phyloP scores from a whole-genome alignment of 345 rosid species.

The Eucalyptus virginea region DNA sequence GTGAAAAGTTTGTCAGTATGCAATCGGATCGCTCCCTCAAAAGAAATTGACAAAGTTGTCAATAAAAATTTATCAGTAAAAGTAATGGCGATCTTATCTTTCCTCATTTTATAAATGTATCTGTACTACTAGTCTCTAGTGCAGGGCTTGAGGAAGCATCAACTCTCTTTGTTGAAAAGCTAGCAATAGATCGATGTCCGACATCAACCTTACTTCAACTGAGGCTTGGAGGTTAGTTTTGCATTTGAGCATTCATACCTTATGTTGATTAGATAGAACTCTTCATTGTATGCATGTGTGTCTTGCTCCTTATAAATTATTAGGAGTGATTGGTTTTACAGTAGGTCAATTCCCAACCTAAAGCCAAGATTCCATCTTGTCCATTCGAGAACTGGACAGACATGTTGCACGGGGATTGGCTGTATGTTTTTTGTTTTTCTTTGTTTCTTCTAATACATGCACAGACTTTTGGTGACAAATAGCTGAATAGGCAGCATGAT shows the following conservation, averaged over 20 bases:
- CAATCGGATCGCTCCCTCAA: no score
- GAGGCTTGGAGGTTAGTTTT: background rate
- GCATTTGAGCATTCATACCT: background rate
- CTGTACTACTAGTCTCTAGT: rapidly evolving
- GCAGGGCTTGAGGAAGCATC: background rate
- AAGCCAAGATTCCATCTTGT: background rate
- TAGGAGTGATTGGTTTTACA: background rate
- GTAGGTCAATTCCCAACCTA: rapidly evolving
- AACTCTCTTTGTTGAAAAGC: background rate
- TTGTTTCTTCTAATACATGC: background rate
- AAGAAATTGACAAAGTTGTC: no score
- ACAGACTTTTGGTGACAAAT: background rate
- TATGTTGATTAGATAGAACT: background rate
- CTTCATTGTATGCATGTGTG: background rate
- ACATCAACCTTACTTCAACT: background rate
- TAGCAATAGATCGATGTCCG: rapidly evolving
- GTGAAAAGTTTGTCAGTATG: no score
- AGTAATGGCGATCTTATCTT: no score
- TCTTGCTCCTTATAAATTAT: background rate
- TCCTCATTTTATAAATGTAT: rapidly evolving
- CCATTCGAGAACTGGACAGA: rapidly evolving
- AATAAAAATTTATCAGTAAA: no score
- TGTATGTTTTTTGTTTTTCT: no score
- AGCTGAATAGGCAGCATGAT: background rate
- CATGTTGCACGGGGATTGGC: rapidly evolving